Conservation (phyloP, 805 yeast genomes). For the Lipomyces kockii region DNA sequence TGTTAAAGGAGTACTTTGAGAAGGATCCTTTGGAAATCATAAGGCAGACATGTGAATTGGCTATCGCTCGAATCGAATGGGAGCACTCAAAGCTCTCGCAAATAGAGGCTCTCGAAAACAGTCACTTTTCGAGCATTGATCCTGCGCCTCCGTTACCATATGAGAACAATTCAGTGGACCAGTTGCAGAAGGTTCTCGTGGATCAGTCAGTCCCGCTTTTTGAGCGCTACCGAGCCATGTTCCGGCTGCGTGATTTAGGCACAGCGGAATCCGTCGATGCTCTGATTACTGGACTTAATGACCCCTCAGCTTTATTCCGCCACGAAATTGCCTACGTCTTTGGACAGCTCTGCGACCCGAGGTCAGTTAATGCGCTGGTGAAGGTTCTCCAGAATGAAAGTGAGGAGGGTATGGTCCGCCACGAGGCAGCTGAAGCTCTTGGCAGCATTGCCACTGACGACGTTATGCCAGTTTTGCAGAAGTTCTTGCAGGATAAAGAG, state of each 20-base stretch:
- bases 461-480: constrained; percentile 82
- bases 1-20: constrained; percentile 64
- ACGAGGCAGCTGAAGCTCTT: constrained; percentile 98
- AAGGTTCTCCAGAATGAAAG: constrained; percentile 73
- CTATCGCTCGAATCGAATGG: constrained; percentile 94
- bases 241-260: constrained; percentile 93
- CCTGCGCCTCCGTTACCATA: constrained; percentile 98
- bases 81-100: constrained; percentile 70
- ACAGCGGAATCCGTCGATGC: constrained; percentile 92
- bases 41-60: constrained; percentile 96
- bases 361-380: constrained; percentile 83
- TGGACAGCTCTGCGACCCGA: constrained; percentile 95
- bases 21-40: constrained; percentile 86
- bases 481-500: constrained; percentile 78
- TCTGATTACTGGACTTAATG: constrained; percentile 85
- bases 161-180: constrained; percentile 57
- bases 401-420: constrained; percentile 99
- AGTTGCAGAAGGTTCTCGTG: constrained; percentile 70
- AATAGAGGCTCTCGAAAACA: constrained; percentile 71
- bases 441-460: constrained; percentile 97
- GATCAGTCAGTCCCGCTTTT: constrained; percentile 80
- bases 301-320: constrained; percentile 90
- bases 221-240: constrained; percentile 98
- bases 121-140: constrained; percentile 85
- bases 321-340: constrained; percentile 98